Percentiles rank a stretch among this genome's conserved stretches.
These are phyloP conservation scores for Plasmodium gaboni DNA, from an alignment of 169 alveolate genomes.

Conservation along the genomic window DNA sequence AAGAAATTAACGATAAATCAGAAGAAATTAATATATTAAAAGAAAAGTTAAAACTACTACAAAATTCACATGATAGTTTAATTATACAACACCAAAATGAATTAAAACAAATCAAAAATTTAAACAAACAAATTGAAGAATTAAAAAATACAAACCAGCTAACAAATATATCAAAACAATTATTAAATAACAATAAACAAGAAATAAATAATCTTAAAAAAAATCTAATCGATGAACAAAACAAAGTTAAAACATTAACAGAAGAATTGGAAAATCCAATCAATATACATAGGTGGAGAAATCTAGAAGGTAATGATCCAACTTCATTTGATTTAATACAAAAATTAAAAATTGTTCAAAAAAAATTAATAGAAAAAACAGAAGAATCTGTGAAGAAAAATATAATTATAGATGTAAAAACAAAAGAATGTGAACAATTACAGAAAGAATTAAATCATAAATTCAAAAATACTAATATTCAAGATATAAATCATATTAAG, in stretches of 20 bases:
- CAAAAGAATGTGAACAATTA: slow-evolving; percentile 62
- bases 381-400: slow-evolving; percentile 68
- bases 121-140: slow-evolving; percentile 82
- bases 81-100: slow-evolving; percentile 87
- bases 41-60: slow-evolving; percentile 91
- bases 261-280: slow-evolving; percentile 96
- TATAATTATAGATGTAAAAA: slow-evolving; percentile 17
- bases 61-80: slow-evolving; percentile 89
- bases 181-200: slow-evolving; percentile 85
- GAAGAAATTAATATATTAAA: slow-evolving; percentile 88
- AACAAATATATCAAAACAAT: slow-evolving; percentile 89
- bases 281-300: slow-evolving; percentile 89
- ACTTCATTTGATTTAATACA: slow-evolving; percentile 70
- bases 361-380: slow-evolving; percentile 71
- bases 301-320: slow-evolving; percentile 69
- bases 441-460: slow-evolving; percentile 28
- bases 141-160: slow-evolving; percentile 87
- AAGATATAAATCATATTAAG: slow-evolving; percentile 35
- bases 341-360: slow-evolving; percentile 61
- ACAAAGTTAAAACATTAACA: slow-evolving; percentile 92
- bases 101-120: slow-evolving; percentile 80
- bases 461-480: slow-evolving; percentile 14
- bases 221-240: slow-evolving; percentile 86
- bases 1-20: slow-evolving; percentile 90
- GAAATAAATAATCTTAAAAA: slow-evolving; percentile 84